These are phyloP conservation scores for Russula olivacea DNA, from an alignment of 768 basidiomycete species.

Conservation along the genomic window DNA sequence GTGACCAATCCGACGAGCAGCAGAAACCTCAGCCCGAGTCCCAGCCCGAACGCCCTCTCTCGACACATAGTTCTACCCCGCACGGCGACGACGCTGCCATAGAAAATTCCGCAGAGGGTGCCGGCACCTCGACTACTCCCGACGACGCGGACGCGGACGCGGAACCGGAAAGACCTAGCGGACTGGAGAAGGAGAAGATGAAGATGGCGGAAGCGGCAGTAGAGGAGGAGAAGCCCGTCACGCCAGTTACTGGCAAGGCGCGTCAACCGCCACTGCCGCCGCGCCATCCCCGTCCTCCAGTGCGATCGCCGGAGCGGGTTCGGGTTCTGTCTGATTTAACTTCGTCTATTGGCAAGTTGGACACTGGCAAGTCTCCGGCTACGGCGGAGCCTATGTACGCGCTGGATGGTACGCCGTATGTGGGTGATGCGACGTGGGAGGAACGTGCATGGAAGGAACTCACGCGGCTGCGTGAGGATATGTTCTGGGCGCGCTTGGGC, in stretches of 20 bases:
- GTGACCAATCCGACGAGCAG: neutral
- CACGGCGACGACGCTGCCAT: neutral
- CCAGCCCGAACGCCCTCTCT: neutral
- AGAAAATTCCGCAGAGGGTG: neutral
- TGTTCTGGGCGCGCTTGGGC: slow-evolving; percentile 83
- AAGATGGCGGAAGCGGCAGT: neutral
- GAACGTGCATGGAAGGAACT: slow-evolving; percentile 82
- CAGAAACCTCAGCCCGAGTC: neutral
- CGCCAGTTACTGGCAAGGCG: neutral
- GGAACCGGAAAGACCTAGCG: neutral
- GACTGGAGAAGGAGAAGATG: neutral
- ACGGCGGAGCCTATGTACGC: slow-evolving; percentile 22
- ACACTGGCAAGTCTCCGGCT: neutral
- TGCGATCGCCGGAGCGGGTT: slow-evolving; percentile 5
- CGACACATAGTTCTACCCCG: neutral
- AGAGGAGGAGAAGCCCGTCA: neutral
- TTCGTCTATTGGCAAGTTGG: neutral
- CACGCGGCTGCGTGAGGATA: slow-evolving; percentile 64
- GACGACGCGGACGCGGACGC: neutral
- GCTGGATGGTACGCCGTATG: slow-evolving; percentile 40
- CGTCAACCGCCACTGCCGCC: slow-evolving; percentile 14
- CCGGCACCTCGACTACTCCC: neutral
- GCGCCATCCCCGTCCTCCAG: slow-evolving; percentile 13
- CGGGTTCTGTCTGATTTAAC: neutral
- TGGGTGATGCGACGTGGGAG: slow-evolving; percentile 74